A percentile compares a stretch with the other conserved stretches of the same genome.
phyloP scores from a whole-genome alignment of 129 eudicot genomes.

The Centrapalus pauciflorus region DNA sequence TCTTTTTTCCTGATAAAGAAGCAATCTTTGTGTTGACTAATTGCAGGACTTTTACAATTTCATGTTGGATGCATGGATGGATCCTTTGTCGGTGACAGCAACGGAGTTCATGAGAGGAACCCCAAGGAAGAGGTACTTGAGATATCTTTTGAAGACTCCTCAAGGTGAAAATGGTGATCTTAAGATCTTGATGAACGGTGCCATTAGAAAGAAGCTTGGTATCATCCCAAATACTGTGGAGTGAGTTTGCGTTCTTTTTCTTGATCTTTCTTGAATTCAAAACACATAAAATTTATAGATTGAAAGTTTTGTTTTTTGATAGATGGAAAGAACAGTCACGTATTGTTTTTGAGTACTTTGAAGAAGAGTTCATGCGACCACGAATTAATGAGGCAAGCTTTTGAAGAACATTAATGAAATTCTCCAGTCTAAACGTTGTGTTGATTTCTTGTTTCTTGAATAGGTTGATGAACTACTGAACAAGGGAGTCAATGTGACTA shows the following conservation, averaged over 20 bases:
- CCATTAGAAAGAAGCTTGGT: constrained; percentile 44
- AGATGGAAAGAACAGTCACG: constrained; percentile 57
- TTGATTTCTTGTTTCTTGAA: no score
- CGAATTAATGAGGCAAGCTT: constrained; percentile 49
- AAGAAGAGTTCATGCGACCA: constrained; percentile 61
- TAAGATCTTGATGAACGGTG: constrained; percentile 26
- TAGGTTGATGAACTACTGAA: constrained; percentile 63
- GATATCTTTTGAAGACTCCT: no score
- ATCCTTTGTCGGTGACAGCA: background rate
- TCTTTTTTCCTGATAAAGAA: background rate
- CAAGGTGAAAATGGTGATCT: no score
- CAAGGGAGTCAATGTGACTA: constrained; percentile 56
- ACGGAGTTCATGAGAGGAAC: no score
- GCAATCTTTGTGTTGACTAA: background rate
- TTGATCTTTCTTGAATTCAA: background rate
- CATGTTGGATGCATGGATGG: background rate
- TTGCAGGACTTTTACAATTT: background rate
- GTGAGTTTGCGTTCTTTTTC: constrained; percentile 24
- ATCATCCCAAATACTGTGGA: constrained; percentile 42
- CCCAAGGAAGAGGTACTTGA: no score
- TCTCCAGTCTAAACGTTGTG: no score
- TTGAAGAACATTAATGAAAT: no score
- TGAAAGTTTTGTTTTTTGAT: constrained; percentile 19
- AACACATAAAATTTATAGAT: background rate
- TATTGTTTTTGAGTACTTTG: constrained; percentile 34